These are phyloP conservation scores for Yamadazyma jaroonii DNA, from an alignment of 1,139 yeast species.

Conservation along the genomic window DNA sequence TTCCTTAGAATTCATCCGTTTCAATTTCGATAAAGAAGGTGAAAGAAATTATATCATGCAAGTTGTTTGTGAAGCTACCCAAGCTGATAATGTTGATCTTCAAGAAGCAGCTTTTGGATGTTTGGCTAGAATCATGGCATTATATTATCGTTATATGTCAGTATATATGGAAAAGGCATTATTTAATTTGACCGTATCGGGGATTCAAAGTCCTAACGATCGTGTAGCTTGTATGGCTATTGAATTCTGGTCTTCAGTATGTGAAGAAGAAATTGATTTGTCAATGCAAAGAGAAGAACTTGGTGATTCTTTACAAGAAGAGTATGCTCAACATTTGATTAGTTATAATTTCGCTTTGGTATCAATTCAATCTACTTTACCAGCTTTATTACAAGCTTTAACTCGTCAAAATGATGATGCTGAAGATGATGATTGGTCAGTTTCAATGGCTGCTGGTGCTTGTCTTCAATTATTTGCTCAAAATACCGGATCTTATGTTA, in stretches of 20 bases:
- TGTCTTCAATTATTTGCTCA: constrained; percentile 93
- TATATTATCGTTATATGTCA: constrained; percentile 86
- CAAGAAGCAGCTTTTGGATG: constrained; percentile 97
- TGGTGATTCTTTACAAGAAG: constrained; percentile 51
- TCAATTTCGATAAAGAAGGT: constrained; percentile 87
- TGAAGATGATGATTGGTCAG: constrained; percentile 96
- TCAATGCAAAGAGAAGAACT: constrained; percentile 64
- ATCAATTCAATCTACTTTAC: constrained; percentile 83
- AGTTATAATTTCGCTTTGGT: constrained; percentile 76
- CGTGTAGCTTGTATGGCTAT: constrained; percentile 97
- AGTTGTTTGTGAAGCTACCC: constrained; percentile 98
- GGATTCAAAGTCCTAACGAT: constrained; percentile 86
- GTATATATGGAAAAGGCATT: constrained; percentile 97
- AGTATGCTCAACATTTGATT: constrained; percentile 34
- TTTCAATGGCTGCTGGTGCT: constrained; percentile 98
- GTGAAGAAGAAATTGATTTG: constrained; percentile 92
- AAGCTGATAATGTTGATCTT: constrained; percentile 74
- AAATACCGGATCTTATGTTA: constrained; percentile 80
- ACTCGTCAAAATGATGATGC: constrained; percentile 90
- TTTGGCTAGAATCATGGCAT: constrained; percentile 85
- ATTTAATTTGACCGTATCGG: constrained; percentile 83
- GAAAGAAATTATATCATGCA: constrained; percentile 98
- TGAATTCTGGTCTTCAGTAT: constrained; percentile 96
- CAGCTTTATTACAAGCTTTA: constrained; percentile 74
- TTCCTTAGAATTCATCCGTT: constrained; percentile 84